Evolutionary conservation across 2,329 filamentous ascomycete species (phyloP).

Genomic region (Penicillium sp.): DNA sequence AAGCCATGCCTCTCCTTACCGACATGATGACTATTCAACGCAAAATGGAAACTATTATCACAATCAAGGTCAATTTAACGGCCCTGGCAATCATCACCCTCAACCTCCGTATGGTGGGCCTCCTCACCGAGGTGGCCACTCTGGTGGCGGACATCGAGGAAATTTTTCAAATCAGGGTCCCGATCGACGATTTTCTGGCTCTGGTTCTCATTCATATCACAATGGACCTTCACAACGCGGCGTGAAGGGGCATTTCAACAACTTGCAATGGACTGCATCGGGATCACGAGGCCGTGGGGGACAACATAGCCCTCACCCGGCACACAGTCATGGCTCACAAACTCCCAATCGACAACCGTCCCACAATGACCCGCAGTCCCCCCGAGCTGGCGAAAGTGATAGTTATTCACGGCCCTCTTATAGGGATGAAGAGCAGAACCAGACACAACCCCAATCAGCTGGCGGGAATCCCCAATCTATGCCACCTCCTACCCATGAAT

Average conservation of each 20-base stretch:
- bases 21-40: constrained; percentile 54
- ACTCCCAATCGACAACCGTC: constrained; percentile 28
- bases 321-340: constrained; percentile 34
- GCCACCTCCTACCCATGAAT: constrained; percentile 55
- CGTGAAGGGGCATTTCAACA: constrained; percentile 59
- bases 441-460: constrained; percentile 46
- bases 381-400: constrained; percentile 53
- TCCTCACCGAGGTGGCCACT: constrained; percentile 52
- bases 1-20: constrained; percentile 64
- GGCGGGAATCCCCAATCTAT: constrained; percentile 37
- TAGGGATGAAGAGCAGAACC: constrained; percentile 65
- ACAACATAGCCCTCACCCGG: constrained; percentile 41
- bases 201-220: constrained; percentile 49
- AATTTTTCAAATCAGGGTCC: constrained; percentile 51
- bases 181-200: constrained; percentile 45
- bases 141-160: constrained; percentile 53
- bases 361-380: constrained; percentile 34
- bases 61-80: constrained; percentile 49
- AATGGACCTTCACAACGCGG: constrained; percentile 47
- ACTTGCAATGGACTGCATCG: constrained; percentile 68
- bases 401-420: constrained; percentile 59
- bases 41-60: constrained; percentile 54
- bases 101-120: constrained; percentile 49
- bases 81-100: constrained; percentile 47
- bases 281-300: constrained; percentile 53